phyloP scores from a whole-genome alignment of 371 early-diverging fungal species.

The Blakeslea trispora region DNA sequence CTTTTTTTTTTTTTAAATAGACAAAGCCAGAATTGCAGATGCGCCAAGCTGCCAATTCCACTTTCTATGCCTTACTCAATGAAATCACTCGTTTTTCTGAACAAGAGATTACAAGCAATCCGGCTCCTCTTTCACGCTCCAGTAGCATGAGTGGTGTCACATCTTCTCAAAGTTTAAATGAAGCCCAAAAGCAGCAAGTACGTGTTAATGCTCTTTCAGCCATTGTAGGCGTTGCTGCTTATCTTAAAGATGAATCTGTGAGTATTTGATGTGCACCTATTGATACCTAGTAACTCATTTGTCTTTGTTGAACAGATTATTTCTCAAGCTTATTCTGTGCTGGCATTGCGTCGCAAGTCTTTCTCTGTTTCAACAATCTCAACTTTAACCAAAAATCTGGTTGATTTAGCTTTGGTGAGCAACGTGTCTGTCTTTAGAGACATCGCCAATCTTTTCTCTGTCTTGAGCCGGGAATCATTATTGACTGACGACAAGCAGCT shows the following conservation, averaged over 20 bases:
- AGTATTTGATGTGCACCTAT: conserved; percentile 13
- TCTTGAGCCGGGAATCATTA: conserved; percentile 46
- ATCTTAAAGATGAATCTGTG: conserved; percentile 64
- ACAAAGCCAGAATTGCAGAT: conserved; percentile 41
- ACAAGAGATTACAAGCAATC: not conserved
- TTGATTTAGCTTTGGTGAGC: conserved; percentile 55
- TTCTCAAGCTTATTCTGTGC: conserved; percentile 53
- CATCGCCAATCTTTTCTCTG: conserved; percentile 55
- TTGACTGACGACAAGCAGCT: conserved; percentile 50
- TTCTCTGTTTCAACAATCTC: conserved; percentile 44
- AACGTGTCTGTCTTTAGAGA: conserved; percentile 51
- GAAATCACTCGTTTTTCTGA: conserved; percentile 45
- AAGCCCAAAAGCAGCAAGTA: conserved; percentile 54
- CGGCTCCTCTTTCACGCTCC: conserved; percentile 24
- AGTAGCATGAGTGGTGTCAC: conserved; percentile 21
- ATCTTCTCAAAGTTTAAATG: conserved; percentile 32
- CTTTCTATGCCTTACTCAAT: conserved; percentile 57
- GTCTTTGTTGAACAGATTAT: conserved; percentile 41
- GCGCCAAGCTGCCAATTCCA: conserved; percentile 52
- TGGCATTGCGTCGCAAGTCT: conserved; percentile 51
- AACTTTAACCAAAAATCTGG: conserved; percentile 48
- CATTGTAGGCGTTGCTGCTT: conserved; percentile 67
- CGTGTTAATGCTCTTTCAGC: conserved; percentile 60
- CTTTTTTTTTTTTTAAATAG: conserved; percentile 8
- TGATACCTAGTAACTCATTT: too few relatives aligned